Base-by-base conservation (phyloP, 2,329 filamentous ascomycete genomes). In the Paecilomyces fulvus region DNA sequence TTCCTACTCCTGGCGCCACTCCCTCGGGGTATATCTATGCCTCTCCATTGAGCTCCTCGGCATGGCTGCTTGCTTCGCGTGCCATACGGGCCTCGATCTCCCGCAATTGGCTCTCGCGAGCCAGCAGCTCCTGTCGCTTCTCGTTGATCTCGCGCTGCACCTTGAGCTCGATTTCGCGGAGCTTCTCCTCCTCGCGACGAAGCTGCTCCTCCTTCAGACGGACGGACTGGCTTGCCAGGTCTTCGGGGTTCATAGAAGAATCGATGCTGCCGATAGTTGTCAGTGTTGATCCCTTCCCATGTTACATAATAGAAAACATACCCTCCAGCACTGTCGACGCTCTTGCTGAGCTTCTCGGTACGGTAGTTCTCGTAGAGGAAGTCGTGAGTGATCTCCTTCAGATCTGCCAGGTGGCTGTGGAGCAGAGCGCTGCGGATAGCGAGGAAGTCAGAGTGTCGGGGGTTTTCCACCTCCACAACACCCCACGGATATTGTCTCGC, bases 351-450 rank as follows among this genome's bases (percentile, higher is more conserved):
- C 82, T 97, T 97, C 89, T 99, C 94, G 71, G 94, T 99, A 90
- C 94, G 91, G 84, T 99, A 99, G 80, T 99, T 99, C 76, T 99
- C 94, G 79, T 99, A 99, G 63, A 99, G 81, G 87, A 99, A 99
- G 77, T 99, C 94, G 77, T 99, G 94, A 54, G 94, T 99, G 72
- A 99, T 99, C 77, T 99, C 94, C 86, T 99, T 99, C 69, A 99
- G 80, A 75, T 99, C 94, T 60, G 94, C 94, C 72, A 99, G 80
- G 80, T 99, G 94, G 78, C 91, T 96, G 83, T 99, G 94, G 60
- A 99, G 84, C 56, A 99, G 86, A 56, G 94, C 94, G 58, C 92
- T 96, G 73, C 94, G 88, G 71, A 99, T 96, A 63, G 94, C 94
- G 64, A 99, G 80, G 82, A 99, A 99, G 76, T 99, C 94, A 51